phyloP scores from a whole-genome alignment of 331 rosid genomes.

The Malus hybrid region DNA sequence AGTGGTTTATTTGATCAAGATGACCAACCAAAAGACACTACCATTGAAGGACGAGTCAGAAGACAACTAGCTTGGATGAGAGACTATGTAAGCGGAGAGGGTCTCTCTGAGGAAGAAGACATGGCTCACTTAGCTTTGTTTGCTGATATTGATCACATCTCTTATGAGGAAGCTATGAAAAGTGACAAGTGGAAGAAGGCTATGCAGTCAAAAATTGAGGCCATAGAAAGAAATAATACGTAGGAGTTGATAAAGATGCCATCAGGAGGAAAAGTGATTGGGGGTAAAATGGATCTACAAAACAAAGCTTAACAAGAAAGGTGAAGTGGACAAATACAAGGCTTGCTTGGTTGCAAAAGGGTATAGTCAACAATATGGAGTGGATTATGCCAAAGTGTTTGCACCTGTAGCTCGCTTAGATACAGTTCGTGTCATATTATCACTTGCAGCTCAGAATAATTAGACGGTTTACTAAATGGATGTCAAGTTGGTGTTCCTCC shows the following conservation, averaged over 20 bases:
- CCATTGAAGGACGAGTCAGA: background rate
- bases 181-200: background rate
- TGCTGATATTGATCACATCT: background rate
- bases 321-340: background rate
- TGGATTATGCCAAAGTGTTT: too few relatives aligned
- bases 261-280: background rate
- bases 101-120: background rate
- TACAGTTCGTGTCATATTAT: too few relatives aligned
- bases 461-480: background rate
- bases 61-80: too few relatives aligned
- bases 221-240: background rate
- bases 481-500: background rate
- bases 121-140: background rate
- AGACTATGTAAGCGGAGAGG: too few relatives aligned
- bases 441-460: background rate
- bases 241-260: background rate
- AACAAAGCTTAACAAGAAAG: background rate
- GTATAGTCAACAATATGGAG: too few relatives aligned
- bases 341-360: too few relatives aligned
- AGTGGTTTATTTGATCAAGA: rapidly evolving
- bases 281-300: background rate
- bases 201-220: background rate
- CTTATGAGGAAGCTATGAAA: background rate
- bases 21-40: rapidly evolving
- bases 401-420: too few relatives aligned